Conservation (phyloP, 768 basidiomycete genomes). For the Podaxis sp. region DNA sequence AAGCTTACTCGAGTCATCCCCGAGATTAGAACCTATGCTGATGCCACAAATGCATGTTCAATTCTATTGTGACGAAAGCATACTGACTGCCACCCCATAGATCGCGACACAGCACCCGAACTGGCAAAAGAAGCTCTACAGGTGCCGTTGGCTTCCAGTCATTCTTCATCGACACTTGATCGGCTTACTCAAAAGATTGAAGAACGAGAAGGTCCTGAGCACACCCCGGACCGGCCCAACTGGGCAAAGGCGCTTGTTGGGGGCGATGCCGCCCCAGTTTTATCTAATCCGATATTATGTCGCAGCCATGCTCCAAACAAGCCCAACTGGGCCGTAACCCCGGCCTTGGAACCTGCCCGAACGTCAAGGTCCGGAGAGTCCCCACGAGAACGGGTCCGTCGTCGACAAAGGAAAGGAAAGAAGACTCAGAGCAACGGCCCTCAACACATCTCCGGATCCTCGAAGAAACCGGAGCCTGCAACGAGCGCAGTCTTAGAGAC, state of each 20-base stretch:
- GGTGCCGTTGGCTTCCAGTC: constrained; percentile 25
- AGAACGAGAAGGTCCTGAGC: constrained; percentile 12
- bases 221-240: constrained; percentile 27
- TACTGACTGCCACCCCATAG: constrained; percentile 21
- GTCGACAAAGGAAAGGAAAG: neutral
- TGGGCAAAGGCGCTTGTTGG: constrained; percentile 2
- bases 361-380: neutral
- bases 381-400: neutral
- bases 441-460: neutral
- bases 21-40: constrained; percentile 35
- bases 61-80: neutral
- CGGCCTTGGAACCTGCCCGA: constrained; percentile 15
- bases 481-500: neutral
- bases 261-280: neutral
- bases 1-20: constrained; percentile 18
- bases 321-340: constrained; percentile 37
- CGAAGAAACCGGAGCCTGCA: neutral
- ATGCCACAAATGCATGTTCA: constrained; percentile 38
- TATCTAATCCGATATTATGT: neutral
- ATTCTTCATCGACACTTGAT: constrained; percentile 5
- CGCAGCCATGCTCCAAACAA: neutral
- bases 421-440: neutral
- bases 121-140: constrained; percentile 32
- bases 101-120: constrained; percentile 33
- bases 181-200: neutral